Evolutionary conservation across 2,329 filamentous ascomycete species (phyloP), one percentile per base, ranked within the genome.

Genomic region (Pestalotiopsis sp.): DNA sequence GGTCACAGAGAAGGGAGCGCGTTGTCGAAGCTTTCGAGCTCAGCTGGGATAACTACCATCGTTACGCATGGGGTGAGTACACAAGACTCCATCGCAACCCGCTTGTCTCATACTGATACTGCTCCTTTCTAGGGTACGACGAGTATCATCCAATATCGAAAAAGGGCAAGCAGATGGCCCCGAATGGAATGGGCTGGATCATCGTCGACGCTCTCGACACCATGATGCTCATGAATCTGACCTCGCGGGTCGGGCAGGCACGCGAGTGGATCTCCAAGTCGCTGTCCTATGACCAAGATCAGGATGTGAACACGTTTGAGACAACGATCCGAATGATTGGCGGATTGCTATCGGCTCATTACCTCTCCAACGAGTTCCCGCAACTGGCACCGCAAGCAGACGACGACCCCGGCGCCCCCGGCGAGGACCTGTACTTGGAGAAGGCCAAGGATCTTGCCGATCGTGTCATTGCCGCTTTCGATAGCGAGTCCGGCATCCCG

Each of bases 301-400:
- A 98, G 79, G 94, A 98, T 78, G 95, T 99, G 68, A 98, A 94
- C 80, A 98, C 94, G 0, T 99, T 98, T 75, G 96, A 99, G 83
- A 98, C 95, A 7, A 98, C 95, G 0, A 98, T 98, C 75, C 92
- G 96, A 66, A 98, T 98, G 95, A 85, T 99, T 64, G 96, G 96
- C 17, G 96, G 96, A 12, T 85, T 99, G 57, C 85, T 99, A 41
- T 95, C 95, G 1, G 96, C 96, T 11, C 94, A 99, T 79, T 98
- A 98, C 80, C 86, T 99, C n/a, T 95, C 94, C 25, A 96, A 89
- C 27, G 87, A 89, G 67, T 95, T 91, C 73, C 94, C 94, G 0
- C 82, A 92, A n/a, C 85, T 97, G 73, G 94, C 94, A 13, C 90
- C 93, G 0, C 84, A 94, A 68, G 76, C 83, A 5, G 91, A 93